phyloP scores from a whole-genome alignment of 2,329 filamentous ascomycete genomes.

The Cercospora zeae-maydis region DNA sequence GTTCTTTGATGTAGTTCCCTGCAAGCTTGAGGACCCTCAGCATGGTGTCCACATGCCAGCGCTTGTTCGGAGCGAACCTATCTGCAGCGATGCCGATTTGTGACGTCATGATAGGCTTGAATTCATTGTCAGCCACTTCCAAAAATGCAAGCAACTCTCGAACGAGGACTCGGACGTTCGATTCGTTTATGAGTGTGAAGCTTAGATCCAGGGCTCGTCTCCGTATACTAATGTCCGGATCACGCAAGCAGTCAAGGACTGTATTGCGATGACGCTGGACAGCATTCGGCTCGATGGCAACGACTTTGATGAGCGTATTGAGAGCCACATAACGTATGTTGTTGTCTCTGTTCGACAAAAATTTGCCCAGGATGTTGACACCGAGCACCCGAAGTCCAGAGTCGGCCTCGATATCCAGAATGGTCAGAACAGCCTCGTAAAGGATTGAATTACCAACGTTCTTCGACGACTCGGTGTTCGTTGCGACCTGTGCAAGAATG shows the following conservation, averaged over 20 bases:
- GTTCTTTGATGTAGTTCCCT: constrained; percentile 96
- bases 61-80: constrained; percentile 90
- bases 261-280: constrained; percentile 97
- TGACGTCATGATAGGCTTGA: constrained; percentile 97
- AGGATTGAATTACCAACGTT: constrained; percentile 98
- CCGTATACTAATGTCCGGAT: constrained; percentile 97
- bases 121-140: constrained; percentile 96
- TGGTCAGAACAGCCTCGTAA: constrained; percentile 94
- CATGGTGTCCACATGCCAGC: constrained; percentile 99
- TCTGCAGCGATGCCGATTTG: constrained; percentile 98
- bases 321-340: constrained; percentile 98
- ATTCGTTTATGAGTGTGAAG: constrained; percentile 96
- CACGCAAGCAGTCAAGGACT: constrained; percentile 89
- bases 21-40: constrained; percentile 87
- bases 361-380: constrained; percentile 97
- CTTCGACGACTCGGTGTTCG: constrained; percentile 96
- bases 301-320: constrained; percentile 96
- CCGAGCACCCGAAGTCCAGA: constrained; percentile 89
- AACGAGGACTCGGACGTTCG: constrained; percentile 90
- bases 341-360: constrained; percentile 97
- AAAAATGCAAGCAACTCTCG: constrained; percentile 90
- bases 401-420: constrained; percentile 96
- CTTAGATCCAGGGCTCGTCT: constrained; percentile 93
- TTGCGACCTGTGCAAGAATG: constrained; percentile 86
- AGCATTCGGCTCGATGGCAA: constrained; percentile 95